phyloP scores from a whole-genome alignment of 2,329 filamentous ascomycete species.

The Colletotrichum australisinense region DNA sequence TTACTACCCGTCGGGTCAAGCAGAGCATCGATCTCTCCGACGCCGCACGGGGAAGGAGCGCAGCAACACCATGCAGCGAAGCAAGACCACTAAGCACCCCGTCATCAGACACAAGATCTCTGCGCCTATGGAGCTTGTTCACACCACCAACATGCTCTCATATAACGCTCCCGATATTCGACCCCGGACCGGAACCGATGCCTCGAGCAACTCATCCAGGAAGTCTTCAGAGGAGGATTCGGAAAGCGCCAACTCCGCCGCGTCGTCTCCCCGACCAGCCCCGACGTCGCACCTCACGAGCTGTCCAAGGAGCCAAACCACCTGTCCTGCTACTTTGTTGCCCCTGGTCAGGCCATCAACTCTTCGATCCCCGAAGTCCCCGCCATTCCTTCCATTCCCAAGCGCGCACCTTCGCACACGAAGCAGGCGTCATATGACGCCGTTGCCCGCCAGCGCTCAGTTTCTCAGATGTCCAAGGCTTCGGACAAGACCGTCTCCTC shows the following conservation, averaged over 20 bases:
- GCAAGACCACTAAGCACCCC: conserved; percentile 60
- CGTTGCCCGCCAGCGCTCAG: conserved; percentile 73
- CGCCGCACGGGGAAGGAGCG: conserved; percentile 39
- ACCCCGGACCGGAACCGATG: conserved; percentile 57
- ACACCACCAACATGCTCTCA: conserved; percentile 95
- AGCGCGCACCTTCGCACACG: conserved; percentile 86
- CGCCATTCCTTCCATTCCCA: conserved; percentile 76
- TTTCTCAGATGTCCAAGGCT: conserved; percentile 68
- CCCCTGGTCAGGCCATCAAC: conserved; percentile 60
- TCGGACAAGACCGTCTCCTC: conserved; percentile 65
- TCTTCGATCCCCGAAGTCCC: conserved; percentile 52
- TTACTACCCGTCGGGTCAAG: conserved; percentile 76
- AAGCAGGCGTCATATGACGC: conserved; percentile 84
- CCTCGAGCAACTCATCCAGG: conserved; percentile 62
- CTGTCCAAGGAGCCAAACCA: conserved; percentile 71
- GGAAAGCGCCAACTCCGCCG: conserved; percentile 67
- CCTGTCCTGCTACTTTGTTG: conserved; percentile 73
- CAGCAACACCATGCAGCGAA: conserved; percentile 53
- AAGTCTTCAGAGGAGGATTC: conserved; percentile 79
- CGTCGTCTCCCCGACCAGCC: conserved; percentile 75
- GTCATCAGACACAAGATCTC: conserved; percentile 82
- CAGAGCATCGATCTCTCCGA: conserved; percentile 61
- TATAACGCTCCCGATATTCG: conserved; percentile 90
- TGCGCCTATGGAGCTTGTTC: conserved; percentile 84
- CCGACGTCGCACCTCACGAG: conserved; percentile 70